A percentile compares a stretch with the other conserved stretches of the same genome.
Conservation (phyloP, 169 alveolate genomes). For the Plasmodium gonderi region DNA sequence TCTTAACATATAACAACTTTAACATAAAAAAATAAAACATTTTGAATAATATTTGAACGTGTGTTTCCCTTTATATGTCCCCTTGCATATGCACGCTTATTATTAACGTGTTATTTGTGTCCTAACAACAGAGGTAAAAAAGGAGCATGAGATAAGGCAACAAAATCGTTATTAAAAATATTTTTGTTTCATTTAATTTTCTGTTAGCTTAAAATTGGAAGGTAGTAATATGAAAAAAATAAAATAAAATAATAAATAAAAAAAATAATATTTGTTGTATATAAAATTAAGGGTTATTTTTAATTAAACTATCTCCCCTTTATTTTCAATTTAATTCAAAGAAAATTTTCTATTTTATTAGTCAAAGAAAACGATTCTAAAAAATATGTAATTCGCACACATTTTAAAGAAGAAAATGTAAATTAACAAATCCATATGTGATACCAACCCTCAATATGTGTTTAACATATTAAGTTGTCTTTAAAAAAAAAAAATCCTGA, state of each 20-base stretch:
- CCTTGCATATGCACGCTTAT: too few species aligned
- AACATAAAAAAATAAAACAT: not conserved
- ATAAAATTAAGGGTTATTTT: not conserved
- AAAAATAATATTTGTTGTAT: not conserved
- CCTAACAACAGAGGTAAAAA: too few species aligned
- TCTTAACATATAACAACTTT: not conserved
- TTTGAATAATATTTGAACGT: not conserved
- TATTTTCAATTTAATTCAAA: not conserved
- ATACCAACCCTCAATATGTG: not conserved
- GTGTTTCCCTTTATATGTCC: too few species aligned
- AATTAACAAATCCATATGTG: not conserved
- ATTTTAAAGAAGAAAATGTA: not conserved
- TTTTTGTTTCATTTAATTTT: not conserved
- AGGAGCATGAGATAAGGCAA: too few species aligned
- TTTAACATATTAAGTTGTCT: not conserved
- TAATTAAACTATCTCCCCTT: not conserved
- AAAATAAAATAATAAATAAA: too few species aligned
- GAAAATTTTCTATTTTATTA: not conserved
- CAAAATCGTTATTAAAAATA: too few species aligned
- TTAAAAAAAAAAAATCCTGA: not conserved
- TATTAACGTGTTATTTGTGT: too few species aligned
- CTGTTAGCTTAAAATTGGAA: not conserved
- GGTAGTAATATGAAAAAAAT: not conserved
- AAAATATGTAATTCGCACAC: not conserved
- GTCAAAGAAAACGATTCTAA: not conserved